Percentiles rank a stretch among this genome's conserved stretches.
These are phyloP conservation scores for Aspergillus pseudoviridinutans DNA, from an alignment of 2,329 filamentous ascomycete genomes.

Conservation along the genomic window DNA sequence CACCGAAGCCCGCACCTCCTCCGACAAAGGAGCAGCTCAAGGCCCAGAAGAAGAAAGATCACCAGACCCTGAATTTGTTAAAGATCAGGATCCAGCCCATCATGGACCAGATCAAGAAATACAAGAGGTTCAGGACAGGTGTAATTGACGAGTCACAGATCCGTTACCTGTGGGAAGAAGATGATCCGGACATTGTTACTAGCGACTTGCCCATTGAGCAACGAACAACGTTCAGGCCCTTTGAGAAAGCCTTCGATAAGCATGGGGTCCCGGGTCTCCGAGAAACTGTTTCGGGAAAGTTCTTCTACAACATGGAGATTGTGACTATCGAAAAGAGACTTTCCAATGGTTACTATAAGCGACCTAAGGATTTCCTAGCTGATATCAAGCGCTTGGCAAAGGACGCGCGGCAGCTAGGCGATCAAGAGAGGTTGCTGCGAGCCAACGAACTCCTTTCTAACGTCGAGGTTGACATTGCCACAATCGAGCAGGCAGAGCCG, in stretches of 20 bases:
- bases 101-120: slow-evolving; percentile 96
- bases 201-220: slow-evolving; percentile 58
- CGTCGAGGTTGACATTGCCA: slow-evolving; percentile 86
- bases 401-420: slow-evolving; percentile 77
- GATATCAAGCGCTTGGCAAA: slow-evolving; percentile 82
- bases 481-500: slow-evolving; percentile 64
- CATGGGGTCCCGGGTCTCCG: slow-evolving; percentile 72
- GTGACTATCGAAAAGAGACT: slow-evolving; percentile 92
- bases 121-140: slow-evolving; percentile 80
- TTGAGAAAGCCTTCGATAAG: slow-evolving; percentile 72
- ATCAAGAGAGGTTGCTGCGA: slow-evolving; percentile 76
- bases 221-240: slow-evolving; percentile 65
- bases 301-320: slow-evolving; percentile 92
- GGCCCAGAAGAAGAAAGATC: slow-evolving; percentile 74
- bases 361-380: slow-evolving; percentile 80
- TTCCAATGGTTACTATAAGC: slow-evolving; percentile 92
- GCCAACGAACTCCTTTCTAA: slow-evolving; percentile 90
- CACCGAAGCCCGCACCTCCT: slow-evolving; percentile 58
- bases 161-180: slow-evolving; percentile 78
- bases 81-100: slow-evolving; percentile 89
- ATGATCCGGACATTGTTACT: slow-evolving; percentile 63
- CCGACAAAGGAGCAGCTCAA: slow-evolving; percentile 76
- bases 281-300: slow-evolving; percentile 73
- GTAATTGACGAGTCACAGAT: slow-evolving; percentile 71
- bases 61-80: slow-evolving; percentile 76